Conservation (phyloP, 495 filamentous ascomycete genomes). For the Penicillium alfredii region DNA sequence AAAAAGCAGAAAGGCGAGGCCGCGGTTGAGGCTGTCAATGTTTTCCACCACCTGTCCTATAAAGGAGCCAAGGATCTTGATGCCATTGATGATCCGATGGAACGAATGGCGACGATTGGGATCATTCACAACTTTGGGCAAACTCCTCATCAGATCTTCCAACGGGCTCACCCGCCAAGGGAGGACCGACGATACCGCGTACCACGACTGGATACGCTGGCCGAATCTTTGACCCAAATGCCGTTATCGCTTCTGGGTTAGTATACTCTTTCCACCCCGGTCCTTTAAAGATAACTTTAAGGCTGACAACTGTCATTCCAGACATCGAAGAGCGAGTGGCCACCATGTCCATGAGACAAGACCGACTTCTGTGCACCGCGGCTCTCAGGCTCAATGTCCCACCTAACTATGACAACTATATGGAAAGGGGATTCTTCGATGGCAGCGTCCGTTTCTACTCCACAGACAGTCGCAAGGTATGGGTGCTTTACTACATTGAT, state of each 20-base stretch:
- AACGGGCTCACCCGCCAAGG: slow-evolving; percentile 64
- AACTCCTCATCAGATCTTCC: slow-evolving; percentile 92
- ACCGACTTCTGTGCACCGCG: slow-evolving; percentile 78
- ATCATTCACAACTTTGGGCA: slow-evolving; percentile 99
- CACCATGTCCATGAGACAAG: slow-evolving; percentile 76
- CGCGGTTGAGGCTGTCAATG: slow-evolving; percentile 84
- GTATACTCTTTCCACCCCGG: slow-evolving; percentile 4
- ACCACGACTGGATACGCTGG: slow-evolving; percentile 69
- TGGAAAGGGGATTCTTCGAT: slow-evolving; percentile 96
- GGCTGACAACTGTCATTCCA: slow-evolving; percentile 17
- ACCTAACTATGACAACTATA: slow-evolving; percentile 78
- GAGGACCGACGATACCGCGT: slow-evolving; percentile 58
- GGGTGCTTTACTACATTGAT: no score
- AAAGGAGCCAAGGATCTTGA: slow-evolving; percentile 90
- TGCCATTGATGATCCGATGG: slow-evolving; percentile 79
- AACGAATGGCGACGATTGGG: slow-evolving; percentile 78
- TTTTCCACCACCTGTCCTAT: slow-evolving; percentile 94
- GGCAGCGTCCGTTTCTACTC: slow-evolving; percentile 86
- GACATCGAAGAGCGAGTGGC: slow-evolving; percentile 76
- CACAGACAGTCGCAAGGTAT: slow-evolving; percentile 64
- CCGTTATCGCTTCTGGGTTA: slow-evolving; percentile 70
- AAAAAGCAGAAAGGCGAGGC: slow-evolving; percentile 93
- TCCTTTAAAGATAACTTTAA: background rate
- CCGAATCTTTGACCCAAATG: slow-evolving; percentile 69
- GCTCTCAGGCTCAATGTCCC: slow-evolving; percentile 81